Evolutionary conservation across 2,329 filamentous ascomycete genomes (phyloP).

Genomic region (Ophiostoma sp.): DNA sequence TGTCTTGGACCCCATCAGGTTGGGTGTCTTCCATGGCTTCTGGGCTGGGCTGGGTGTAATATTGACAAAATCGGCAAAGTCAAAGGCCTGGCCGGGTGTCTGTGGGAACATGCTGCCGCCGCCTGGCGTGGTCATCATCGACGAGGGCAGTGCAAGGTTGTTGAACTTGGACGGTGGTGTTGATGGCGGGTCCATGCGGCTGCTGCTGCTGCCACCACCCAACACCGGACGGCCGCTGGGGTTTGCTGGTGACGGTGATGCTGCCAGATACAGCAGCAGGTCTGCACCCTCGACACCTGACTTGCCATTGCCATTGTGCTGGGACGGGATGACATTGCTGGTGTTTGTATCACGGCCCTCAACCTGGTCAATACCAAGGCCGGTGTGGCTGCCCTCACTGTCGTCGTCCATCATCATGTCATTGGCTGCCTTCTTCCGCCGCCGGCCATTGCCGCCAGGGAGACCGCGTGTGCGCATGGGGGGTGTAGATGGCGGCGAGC

Average conservation of each 20-base stretch:
- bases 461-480: slow-evolving; percentile 56
- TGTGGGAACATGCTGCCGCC: slow-evolving; percentile 63
- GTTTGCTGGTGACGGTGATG: slow-evolving; percentile 81
- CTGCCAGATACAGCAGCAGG: slow-evolving; percentile 76
- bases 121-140: slow-evolving; percentile 82
- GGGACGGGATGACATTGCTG: neutral
- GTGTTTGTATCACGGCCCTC: slow-evolving; percentile 40
- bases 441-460: slow-evolving; percentile 35
- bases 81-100: slow-evolving; percentile 78
- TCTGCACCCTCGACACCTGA: slow-evolving; percentile 75
- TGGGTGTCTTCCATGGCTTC: slow-evolving; percentile 79
- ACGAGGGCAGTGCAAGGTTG: slow-evolving; percentile 67
- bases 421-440: slow-evolving; percentile 43
- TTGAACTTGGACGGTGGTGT: slow-evolving; percentile 68
- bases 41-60: slow-evolving; percentile 94
- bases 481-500: slow-evolving; percentile 85
- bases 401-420: slow-evolving; percentile 32
- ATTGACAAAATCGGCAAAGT: slow-evolving; percentile 96
- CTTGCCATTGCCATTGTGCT: slow-evolving; percentile 25
- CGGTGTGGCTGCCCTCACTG: slow-evolving; percentile 16
- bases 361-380: slow-evolving; percentile 22
- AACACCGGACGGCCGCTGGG: slow-evolving; percentile 39
- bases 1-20: slow-evolving; percentile 45
- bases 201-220: slow-evolving; percentile 12
- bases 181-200: slow-evolving; percentile 62